Evolutionary conservation across 495 filamentous ascomycete species (phyloP).

Genomic region (Melanomma pulvis-pyrius): DNA sequence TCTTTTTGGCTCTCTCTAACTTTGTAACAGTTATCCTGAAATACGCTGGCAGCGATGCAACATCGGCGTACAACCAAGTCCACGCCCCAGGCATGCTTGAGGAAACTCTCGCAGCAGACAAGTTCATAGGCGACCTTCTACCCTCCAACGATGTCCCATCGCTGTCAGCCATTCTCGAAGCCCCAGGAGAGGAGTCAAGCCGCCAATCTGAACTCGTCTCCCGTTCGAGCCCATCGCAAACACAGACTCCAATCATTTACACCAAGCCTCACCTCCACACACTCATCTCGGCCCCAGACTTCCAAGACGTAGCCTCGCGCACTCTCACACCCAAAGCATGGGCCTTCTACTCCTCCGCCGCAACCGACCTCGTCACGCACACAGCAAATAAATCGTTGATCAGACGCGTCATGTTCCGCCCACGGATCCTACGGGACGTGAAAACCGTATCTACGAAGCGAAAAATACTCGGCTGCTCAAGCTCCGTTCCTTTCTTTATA

Average conservation of each 20-base stretch:
- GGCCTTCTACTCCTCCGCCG: slow-evolving; percentile 82
- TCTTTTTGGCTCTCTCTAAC: not conserved
- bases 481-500: slow-evolving; percentile 67
- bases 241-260: slow-evolving; percentile 40
- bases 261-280: slow-evolving; percentile 68
- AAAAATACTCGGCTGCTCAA: slow-evolving; percentile 62
- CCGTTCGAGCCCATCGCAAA: slow-evolving; percentile 42
- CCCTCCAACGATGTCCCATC: slow-evolving; percentile 48
- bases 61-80: slow-evolving; percentile 66
- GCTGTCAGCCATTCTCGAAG: slow-evolving; percentile 8
- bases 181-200: slow-evolving; percentile 38
- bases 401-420: slow-evolving; percentile 69
- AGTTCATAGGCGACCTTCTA: slow-evolving; percentile 63
- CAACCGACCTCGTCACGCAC: slow-evolving; percentile 73
- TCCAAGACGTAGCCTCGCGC: slow-evolving; percentile 64
- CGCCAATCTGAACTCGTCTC: slow-evolving; percentile 67
- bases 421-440: slow-evolving; percentile 74
- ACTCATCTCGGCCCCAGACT: slow-evolving; percentile 75
- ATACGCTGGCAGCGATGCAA: slow-evolving; percentile 74
- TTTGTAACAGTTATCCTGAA: slow-evolving; percentile 60
- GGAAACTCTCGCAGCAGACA: slow-evolving; percentile 55
- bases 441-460: slow-evolving; percentile 40
- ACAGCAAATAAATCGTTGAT: slow-evolving; percentile 61
- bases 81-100: slow-evolving; percentile 65
- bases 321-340: slow-evolving; percentile 71